These are phyloP conservation scores for Gossypium anomalum DNA, from an alignment of 345 rosid species.

Conservation along the genomic window DNA sequence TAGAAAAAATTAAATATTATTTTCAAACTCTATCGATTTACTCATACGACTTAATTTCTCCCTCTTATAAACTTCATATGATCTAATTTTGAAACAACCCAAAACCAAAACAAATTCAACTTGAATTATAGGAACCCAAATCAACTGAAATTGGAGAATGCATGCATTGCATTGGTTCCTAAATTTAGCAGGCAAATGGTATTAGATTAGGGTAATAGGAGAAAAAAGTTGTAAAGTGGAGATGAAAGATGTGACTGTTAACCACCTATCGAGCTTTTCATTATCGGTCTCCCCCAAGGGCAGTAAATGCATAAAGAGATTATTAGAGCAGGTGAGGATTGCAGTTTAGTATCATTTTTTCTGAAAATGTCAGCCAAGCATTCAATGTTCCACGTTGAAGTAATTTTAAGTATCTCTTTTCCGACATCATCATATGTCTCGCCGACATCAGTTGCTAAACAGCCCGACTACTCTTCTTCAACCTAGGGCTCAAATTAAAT, in stretches of 20 bases:
- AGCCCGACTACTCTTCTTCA: background rate
- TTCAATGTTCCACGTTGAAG: background rate
- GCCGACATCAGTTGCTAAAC: background rate
- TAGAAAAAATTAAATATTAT: no score
- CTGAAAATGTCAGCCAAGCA: background rate
- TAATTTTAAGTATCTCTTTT: background rate
- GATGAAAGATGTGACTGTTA: slow-evolving; percentile 1
- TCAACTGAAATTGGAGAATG: no score
- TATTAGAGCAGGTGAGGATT: background rate
- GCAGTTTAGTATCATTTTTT: background rate
- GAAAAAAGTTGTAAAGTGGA: background rate
- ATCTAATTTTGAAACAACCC: no score
- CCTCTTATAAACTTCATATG: no score
- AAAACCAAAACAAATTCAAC: no score
- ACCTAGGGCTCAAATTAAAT: background rate
- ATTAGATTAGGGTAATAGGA: background rate
- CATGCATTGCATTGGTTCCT: background rate
- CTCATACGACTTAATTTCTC: no score
- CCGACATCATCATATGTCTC: background rate
- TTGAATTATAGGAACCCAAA: no score
- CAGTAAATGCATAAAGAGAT: background rate
- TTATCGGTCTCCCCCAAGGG: background rate
- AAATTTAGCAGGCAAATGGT: background rate
- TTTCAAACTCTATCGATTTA: no score
- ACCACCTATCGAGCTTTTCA: slow-evolving; percentile 2